These are phyloP conservation scores for Ganoderma multipileum DNA, from an alignment of 1,284 basidiomycete species.

Conservation along the genomic window DNA sequence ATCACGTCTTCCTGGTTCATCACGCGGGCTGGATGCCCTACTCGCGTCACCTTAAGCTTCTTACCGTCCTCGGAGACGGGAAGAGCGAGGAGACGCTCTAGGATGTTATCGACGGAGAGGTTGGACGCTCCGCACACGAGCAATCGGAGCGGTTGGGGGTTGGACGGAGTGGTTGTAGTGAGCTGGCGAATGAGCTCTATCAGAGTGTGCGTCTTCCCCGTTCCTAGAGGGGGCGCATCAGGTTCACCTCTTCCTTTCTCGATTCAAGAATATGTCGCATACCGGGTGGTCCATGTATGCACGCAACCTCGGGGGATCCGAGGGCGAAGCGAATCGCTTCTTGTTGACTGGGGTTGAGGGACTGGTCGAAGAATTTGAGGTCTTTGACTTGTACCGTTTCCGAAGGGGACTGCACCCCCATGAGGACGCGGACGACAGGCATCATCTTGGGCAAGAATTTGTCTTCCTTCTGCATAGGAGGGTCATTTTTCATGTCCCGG, in stretches of 20 bases:
- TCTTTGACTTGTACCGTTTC: conserved; percentile 43
- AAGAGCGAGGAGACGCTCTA: conserved; percentile 79
- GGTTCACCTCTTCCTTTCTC: not conserved
- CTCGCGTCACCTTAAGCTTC: conserved; percentile 74
- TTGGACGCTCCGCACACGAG: conserved; percentile 94
- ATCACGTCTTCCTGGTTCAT: conserved; percentile 76
- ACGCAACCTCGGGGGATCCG: conserved; percentile 78
- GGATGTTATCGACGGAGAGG: conserved; percentile 90
- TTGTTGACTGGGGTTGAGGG: conserved; percentile 86
- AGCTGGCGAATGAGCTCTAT: conserved; percentile 91
- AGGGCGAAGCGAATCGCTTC: conserved; percentile 81
- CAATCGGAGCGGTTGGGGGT: conserved; percentile 61
- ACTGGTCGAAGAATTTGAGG: conserved; percentile 77
- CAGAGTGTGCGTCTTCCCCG: conserved; percentile 92
- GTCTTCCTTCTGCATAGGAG: conserved; percentile 23
- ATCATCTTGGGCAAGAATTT: conserved; percentile 52
- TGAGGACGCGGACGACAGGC: conserved; percentile 66
- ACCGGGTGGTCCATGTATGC: conserved; percentile 98
- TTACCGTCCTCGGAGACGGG: conserved; percentile 51
- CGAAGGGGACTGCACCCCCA: conserved; percentile 63
- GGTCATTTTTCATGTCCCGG: not conserved
- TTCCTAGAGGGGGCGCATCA: conserved; percentile 55
- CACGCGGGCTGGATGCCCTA: conserved; percentile 94
- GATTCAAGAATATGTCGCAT: conserved; percentile 20
- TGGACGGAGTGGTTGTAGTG: conserved; percentile 54